A percentile compares a stretch with the other conserved stretches of the same genome.
Conservation (phyloP, 306 rosid genomes). For the Cotoneaster glaucophyllus region DNA sequence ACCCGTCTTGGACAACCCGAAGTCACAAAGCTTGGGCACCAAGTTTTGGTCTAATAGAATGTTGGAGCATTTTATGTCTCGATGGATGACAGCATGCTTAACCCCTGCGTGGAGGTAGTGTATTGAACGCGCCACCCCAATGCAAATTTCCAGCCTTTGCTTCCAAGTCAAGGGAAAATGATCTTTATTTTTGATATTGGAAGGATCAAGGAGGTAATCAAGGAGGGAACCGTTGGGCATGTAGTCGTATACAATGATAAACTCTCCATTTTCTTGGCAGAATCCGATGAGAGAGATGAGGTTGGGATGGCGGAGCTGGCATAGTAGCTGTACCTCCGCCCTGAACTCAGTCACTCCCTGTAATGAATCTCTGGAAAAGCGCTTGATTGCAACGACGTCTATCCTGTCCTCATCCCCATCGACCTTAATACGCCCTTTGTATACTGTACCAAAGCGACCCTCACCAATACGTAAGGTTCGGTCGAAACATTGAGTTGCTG, state of each 20-base stretch:
- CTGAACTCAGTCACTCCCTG: not conserved
- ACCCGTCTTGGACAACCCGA: not conserved
- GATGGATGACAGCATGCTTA: not conserved
- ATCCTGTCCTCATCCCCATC: too few relatives aligned
- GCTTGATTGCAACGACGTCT: not conserved
- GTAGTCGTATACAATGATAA: slow-evolving; percentile 2
- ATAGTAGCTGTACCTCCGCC: not conserved
- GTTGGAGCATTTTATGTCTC: not conserved
- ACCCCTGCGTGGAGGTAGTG: not conserved
- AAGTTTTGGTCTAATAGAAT: not conserved
- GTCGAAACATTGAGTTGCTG: too few relatives aligned
- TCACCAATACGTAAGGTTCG: too few relatives aligned
- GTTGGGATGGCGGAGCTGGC: slow-evolving; percentile 7
- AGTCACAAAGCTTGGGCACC: not conserved
- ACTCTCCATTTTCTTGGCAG: not conserved
- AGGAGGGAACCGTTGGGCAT: slow-evolving; percentile 1
- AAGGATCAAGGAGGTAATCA: not conserved
- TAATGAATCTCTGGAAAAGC: not conserved
- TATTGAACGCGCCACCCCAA: not conserved
- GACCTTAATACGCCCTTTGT: too few relatives aligned
- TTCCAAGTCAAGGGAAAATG: not conserved
- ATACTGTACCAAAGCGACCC: too few relatives aligned
- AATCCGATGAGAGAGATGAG: slow-evolving; percentile 6
- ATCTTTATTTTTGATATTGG: too few relatives aligned
- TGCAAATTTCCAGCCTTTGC: not conserved